Conservation (phyloP, 2,329 filamentous ascomycete species). For the Chaetomium globosum region DNA sequence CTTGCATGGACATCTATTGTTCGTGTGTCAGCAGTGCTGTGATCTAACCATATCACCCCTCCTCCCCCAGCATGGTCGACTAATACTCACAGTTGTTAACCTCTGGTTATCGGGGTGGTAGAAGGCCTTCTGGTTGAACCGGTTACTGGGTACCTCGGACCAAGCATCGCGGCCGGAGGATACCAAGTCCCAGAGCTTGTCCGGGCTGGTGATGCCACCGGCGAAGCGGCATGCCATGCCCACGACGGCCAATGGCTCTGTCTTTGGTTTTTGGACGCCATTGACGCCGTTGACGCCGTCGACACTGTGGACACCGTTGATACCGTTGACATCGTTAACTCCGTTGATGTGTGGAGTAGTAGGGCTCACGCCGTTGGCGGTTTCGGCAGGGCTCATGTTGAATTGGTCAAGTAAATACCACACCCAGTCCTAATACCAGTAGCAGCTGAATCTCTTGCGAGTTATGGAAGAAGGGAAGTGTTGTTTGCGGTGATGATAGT, state of each 20-base stretch:
- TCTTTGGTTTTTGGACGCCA: neutral
- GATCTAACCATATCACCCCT: neutral
- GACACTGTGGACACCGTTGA: too few species aligned
- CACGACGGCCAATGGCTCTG: neutral
- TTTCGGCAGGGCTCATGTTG: conserved; percentile 1
- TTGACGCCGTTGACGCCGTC: too few species aligned
- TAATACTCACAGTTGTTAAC: neutral
- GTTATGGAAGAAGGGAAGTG: neutral
- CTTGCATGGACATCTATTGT: neutral
- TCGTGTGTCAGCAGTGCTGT: neutral
- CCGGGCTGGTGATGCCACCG: neutral
- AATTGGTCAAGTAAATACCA: neutral
- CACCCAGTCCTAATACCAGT: neutral
- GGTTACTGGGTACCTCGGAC: neutral
- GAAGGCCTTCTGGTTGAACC: neutral
- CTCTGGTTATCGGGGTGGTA: neutral
- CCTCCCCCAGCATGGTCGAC: neutral
- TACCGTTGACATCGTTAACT: too few species aligned
- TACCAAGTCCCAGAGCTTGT: conserved; percentile 2
- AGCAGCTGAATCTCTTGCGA: neutral
- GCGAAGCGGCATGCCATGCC: conserved; percentile 3
- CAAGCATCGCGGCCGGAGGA: neutral
- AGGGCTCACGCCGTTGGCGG: neutral
- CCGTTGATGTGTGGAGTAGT: too few species aligned
- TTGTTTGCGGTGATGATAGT: neutral